Base-by-base conservation (phyloP, 108 stramenopile species). In the Cyclotella sp. region DNA sequence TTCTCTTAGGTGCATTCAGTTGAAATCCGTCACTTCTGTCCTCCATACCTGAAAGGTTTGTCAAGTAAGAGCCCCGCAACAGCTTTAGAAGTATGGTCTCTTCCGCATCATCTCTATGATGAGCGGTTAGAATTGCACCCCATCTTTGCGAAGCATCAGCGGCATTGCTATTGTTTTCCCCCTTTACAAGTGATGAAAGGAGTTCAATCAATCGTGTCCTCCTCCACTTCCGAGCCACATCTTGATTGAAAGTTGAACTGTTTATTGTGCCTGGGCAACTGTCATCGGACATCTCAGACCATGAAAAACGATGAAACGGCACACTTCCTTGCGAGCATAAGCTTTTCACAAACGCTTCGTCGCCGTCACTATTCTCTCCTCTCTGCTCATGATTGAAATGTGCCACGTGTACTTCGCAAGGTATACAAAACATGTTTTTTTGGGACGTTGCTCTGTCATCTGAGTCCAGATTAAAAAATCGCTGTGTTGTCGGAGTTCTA, bases 341-440 rank as follows among this genome's bases (percentile, higher is more conserved):
- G 26, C 76, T 70, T 76, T 84, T 70, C 9, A 96, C 95, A 46
- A 96, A 81, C 42, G 62, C 40, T 44, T 78, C 69, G 68, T 96
- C 95, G 15, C 51, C 69, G 58, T 92, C 88, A 52, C 92, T 89
- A 60, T 87, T 85, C 14, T 61, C 54, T 27, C 87, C 89, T 27
- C 95, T 75, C 78, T 93, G 93, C 40, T 86, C 81, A 69, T 96
- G 95, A 79, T 96, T 87, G 77, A 94, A 96, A 76, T 96, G 95
- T 54, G 90, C 88, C 16, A 91, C 90, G 53, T 90, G 88, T 19
- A 92, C n/a, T 39, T 86, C 69, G 43, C 88, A 80, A 47, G 78
- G 76, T 19, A 85, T 68, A 60, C 45, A 26, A 22, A 62, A 62
- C 42, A 26, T 3, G 54, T 72, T 30, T 1, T 39, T 62, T 44